A percentile compares a stretch with the other conserved stretches of the same genome.
phyloP scores from a whole-genome alignment of 129 eudicot species.

The Flaveria sonorensis region DNA sequence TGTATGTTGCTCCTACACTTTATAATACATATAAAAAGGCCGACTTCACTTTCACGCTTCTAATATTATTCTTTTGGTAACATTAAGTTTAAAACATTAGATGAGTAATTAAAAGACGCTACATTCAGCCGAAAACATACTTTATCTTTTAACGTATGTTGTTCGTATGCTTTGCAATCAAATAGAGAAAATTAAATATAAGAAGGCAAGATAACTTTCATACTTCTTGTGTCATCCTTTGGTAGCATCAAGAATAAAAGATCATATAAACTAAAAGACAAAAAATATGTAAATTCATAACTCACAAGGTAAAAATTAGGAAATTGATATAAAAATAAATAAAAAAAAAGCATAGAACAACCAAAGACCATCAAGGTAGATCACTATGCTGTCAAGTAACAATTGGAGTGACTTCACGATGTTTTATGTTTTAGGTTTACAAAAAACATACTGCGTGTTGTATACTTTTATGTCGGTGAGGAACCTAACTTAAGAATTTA shows the following conservation, averaged over 20 bases:
- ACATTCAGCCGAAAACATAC: neutral
- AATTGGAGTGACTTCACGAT: neutral
- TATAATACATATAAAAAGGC: too few relatives aligned
- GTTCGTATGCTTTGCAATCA: neutral
- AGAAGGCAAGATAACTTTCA: neutral
- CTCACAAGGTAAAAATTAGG: neutral
- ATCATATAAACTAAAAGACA: neutral
- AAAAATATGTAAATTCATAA: neutral
- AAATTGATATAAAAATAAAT: neutral
- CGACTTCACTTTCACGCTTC: neutral
- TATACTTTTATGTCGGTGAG: neutral
- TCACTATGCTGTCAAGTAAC: neutral
- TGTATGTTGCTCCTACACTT: neutral
- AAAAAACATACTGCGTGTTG: neutral
- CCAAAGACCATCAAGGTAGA: neutral
- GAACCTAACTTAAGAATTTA: neutral
- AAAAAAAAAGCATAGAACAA: neutral
- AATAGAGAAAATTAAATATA: too few relatives aligned
- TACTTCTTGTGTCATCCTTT: neutral
- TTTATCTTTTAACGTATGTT: too few relatives aligned
- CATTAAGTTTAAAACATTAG: neutral
- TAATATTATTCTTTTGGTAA: neutral
- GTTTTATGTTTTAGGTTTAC: neutral
- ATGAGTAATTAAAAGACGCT: neutral
- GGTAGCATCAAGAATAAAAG: neutral